A percentile compares a stretch with the other conserved stretches of the same genome.
These are phyloP conservation scores for Sergeia podlipaevii DNA, from an alignment of 208 protist genomes.

Conservation along the genomic window DNA sequence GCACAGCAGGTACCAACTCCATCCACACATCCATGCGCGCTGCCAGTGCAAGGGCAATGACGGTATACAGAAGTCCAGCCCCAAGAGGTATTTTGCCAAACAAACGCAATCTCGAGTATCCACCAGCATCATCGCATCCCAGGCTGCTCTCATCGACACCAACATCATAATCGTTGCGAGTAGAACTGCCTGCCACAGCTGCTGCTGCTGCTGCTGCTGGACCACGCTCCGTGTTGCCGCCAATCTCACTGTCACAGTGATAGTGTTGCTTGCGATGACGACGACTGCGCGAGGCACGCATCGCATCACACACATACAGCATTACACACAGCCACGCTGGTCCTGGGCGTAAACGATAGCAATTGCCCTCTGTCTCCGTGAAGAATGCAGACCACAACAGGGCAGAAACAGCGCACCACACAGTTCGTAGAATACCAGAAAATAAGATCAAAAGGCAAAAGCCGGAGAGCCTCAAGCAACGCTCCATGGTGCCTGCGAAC, in stretches of 20 bases:
- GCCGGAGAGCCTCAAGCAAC: not conserved
- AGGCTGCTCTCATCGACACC: not conserved
- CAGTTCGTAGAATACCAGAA: not conserved
- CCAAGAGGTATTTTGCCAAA: conserved; percentile 10
- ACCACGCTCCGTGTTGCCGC: not conserved
- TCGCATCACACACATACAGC: not conserved
- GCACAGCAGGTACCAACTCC: conserved; percentile 1
- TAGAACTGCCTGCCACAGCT: not conserved
- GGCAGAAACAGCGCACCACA: not conserved
- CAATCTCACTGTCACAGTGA: not conserved
- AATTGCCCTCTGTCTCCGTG: not conserved
- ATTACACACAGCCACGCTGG: conserved; percentile 2
- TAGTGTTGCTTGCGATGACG: not conserved
- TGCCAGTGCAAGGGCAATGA: not conserved
- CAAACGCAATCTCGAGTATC: not conserved
- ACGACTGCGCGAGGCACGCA: not conserved
- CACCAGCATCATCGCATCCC: too few species aligned
- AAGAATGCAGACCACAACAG: not conserved
- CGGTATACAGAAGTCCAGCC: not conserved
- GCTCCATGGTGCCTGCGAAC: not conserved
- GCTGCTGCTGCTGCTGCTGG: not conserved
- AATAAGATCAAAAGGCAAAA: not conserved
- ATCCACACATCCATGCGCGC: conserved; percentile 1
- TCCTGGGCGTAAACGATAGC: not conserved
- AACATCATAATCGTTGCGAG: not conserved